A percentile compares a stretch with the other conserved stretches of the same genome.
These are phyloP conservation scores for Chaetoceros tenuissimus DNA, from an alignment of 108 stramenopile genomes.

Conservation along the genomic window DNA sequence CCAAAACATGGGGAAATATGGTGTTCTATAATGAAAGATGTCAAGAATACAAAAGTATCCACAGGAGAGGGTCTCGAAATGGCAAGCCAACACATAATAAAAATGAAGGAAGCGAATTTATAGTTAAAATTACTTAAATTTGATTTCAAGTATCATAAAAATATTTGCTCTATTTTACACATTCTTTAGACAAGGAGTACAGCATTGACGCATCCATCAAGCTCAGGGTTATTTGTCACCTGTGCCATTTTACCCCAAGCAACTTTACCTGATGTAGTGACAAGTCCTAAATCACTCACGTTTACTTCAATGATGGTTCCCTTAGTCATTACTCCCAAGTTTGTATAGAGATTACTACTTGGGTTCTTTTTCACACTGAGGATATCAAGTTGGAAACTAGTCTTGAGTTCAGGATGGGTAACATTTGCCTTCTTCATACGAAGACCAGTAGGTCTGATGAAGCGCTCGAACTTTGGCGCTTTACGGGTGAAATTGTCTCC, in stretches of 20 bases:
- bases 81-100: constrained; percentile 31
- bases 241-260: constrained; percentile 99
- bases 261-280: constrained; percentile 97
- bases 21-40: constrained; percentile 70
- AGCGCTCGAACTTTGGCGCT: constrained; percentile 99
- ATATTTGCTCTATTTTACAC: constrained; percentile 4
- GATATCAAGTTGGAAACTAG: constrained; percentile 97
- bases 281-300: constrained; percentile 95
- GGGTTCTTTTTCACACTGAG: constrained; percentile 99
- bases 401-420: constrained; percentile 99
- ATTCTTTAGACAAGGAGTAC: constrained; percentile 73
- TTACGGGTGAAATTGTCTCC: constrained; percentile 97
- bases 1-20: constrained; percentile 94
- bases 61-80: constrained; percentile 48
- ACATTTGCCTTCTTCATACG: constrained; percentile 99
- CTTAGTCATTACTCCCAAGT: constrained; percentile 98
- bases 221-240: constrained; percentile 97
- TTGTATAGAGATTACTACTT: constrained; percentile 80
- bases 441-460: constrained; percentile 96
- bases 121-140: too few relatives aligned
- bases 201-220: constrained; percentile 90
- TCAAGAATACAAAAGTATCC: constrained; percentile 50
- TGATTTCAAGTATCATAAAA: too few relatives aligned
- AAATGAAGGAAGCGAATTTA: too few relatives aligned
- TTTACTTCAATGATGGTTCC: constrained; percentile 99